Base-by-base conservation (phyloP, 1,284 basidiomycete genomes). In the Schizophyllum commune region DNA sequence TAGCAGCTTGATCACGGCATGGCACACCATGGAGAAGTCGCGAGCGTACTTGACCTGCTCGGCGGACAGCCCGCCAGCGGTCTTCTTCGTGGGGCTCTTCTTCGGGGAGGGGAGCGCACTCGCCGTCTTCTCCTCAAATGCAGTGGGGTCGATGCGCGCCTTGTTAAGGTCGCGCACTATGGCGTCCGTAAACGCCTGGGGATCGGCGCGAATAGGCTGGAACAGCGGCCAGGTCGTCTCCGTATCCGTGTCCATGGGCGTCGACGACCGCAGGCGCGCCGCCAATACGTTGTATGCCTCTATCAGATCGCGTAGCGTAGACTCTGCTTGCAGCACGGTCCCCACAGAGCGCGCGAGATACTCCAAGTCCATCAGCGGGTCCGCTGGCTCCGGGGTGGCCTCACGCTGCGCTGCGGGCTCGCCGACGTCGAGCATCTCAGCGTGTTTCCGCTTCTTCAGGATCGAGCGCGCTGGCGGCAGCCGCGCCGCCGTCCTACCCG, bases 31-130 rank as follows among this genome's bases (percentile, higher is more conserved):
- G 70, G 84, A 89, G 17, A 92, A 73, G 71, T 92, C 91, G 33
- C 90, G 78, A 2, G 88, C 89, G 67, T 84, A 82, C 68, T 88
- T 91, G 59, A 86, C 85, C 68, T 89, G 86, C 63, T 88, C 85
- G 55, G 82, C 90, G 0, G 80, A 83, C 82, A 91, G 83, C 1
- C 90, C 88, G 73, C 77, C 27, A 3, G 27, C 27, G 64, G 79
- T 81, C 73, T 85, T 88, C 73, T 79, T 86, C 66, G 70, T 73
- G 6, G 79, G 80, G 57, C 76, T 82, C 54, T 68, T 77, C 60
- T 74, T 73, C 11, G 79, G 80, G 15, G 79, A 80, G 2, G 79
- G 79, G 6, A 82, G 71, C 22, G 74, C 68, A 20, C 70, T 70
- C 9, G 69, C 65, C 2, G 65, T 63, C 17, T 56, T 55, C 53